Evolutionary conservation across 1,284 basidiomycete species (phyloP), one percentile per base, ranked within the genome.

Genomic region (Moesziomyces sp.): DNA sequence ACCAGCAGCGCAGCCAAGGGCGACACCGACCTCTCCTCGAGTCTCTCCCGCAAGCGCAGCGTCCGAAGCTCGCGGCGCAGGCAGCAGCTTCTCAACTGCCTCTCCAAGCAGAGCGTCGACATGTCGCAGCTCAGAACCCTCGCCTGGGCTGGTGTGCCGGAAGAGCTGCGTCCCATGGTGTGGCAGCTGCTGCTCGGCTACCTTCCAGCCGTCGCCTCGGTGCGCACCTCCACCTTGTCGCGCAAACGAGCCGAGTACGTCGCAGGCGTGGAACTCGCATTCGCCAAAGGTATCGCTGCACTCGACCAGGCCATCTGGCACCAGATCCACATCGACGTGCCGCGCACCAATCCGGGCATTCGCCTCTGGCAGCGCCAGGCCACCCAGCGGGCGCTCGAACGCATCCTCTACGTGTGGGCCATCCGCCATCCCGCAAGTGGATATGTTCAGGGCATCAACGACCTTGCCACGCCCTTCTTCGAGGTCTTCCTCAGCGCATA

Each of bases 111-210:
- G 46, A 74, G 65, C 47, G 76, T 82, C 54, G 73, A 80, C 51
- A 62, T 82, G 28, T 92, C 89, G 21, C 91, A 93, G 83, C 87
- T 99, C 64, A 88, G 94, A 47, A 92, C 93, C 77, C 88, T 97
- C 33, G 91, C 94, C n/a, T 99, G 96, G 96, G 91, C 91, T 51
- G 97, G 97, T 18, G 91, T 98, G 19, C 96, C 97, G 1, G 84
- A 86, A 50, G 92, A 94, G 78, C 87, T 99, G 23, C 88, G 97
- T 44, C 93, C 95, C 0, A 89, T 97, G 78, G 92, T 92, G 14
- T 99, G 97, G 97, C 94, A 94, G 81, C 87, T 98, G 59, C 88
- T 99, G 35, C 89, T 99, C 46, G 82, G 82, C 40, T 98, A 99
- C 85, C 88, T 97, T 21, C 96, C 97, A 0, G 87, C 96, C 10